These are phyloP conservation scores for Verbascum thapsus DNA, from an alignment of 257 asterid genomes.

Conservation along the genomic window DNA sequence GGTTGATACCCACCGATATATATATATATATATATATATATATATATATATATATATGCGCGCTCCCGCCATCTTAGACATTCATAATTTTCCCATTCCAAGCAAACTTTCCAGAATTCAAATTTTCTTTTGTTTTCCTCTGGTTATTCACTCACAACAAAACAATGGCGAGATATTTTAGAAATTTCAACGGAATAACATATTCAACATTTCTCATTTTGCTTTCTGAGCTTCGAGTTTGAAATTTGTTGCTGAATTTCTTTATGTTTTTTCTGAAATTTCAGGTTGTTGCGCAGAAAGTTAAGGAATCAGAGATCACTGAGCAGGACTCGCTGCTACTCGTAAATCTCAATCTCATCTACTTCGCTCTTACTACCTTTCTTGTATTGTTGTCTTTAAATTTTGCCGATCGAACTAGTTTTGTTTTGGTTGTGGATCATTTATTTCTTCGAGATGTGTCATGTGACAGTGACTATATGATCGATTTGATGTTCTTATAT, in stretches of 20 bases:
- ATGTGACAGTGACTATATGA: slow-evolving; percentile 3
- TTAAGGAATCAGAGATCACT: slow-evolving; percentile 86
- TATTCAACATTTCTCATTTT: background rate
- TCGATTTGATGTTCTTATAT: too few relatives aligned
- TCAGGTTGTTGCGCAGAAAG: slow-evolving; percentile 86
- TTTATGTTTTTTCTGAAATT: slow-evolving; percentile 20
- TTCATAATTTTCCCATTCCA: slow-evolving; percentile 22
- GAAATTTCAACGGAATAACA: slow-evolving; percentile 2
- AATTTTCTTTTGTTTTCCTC: slow-evolving; percentile 33
- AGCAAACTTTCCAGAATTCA: slow-evolving; percentile 1
- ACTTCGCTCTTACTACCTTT: background rate
- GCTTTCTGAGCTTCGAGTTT: background rate
- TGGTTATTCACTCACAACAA: background rate
- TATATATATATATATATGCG: too few relatives aligned
- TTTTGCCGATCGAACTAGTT: background rate
- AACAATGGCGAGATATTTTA: slow-evolving; percentile 50
- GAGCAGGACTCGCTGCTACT: slow-evolving; percentile 97
- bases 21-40: too few relatives aligned
- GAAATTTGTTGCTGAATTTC: slow-evolving; percentile 4
- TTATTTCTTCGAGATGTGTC: slow-evolving; percentile 16
- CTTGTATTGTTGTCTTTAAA: too few relatives aligned
- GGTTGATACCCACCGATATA: slow-evolving; percentile 16
- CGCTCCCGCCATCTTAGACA: slow-evolving; percentile 39
- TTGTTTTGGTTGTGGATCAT: slow-evolving; percentile 12
- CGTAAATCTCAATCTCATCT: slow-evolving; percentile 39